Evolutionary conservation across 768 basidiomycete genomes (phyloP), one percentile per base, ranked within the genome.

Genomic region (Plicaturopsis crispa): DNA sequence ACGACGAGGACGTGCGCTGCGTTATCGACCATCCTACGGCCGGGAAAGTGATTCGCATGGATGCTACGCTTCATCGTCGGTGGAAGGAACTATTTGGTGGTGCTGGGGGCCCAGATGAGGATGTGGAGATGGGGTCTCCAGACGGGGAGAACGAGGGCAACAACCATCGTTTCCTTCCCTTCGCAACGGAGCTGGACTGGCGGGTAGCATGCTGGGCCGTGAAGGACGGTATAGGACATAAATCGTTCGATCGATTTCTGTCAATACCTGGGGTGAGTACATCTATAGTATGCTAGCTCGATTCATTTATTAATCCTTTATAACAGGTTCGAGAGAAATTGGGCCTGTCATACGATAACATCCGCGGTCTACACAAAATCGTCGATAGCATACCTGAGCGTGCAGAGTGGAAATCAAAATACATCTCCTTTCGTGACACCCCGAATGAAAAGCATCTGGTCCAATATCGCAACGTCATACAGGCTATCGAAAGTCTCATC

Each of bases 131-230:
- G n/a, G n/a, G n/a, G n/a, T n/a, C n/a, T n/a, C n/a, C n/a, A n/a
- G n/a, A n/a, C n/a, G n/a, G n/a, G n/a, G n/a, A n/a, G n/a, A n/a
- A 47, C 48, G 39, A 31, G 1, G 24, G 8, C 11, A 30, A 41
- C 10, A 37, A 42, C 21, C 24, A 40, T 5, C 44, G 37, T 6
- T 43, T 42, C 34, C 31, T 38, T 1, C 59, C 59, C 0, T 58
- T 60, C 21, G 36, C 37, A 2, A 53, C 51, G 3, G 44, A 53
- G 6, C 18, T 57, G 18, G 55, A 60, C 32, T 60, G 55, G 54
- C 17, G 33, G 20, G 40, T 59, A 11, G 55, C 53, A 1, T 40
- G 48, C 8, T 60, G 59, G 59, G 55, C 50, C 2, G 34, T 57
- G 0, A 51, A 53, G 14, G 51, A 58, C 16, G 45, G 47, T 2